Evolutionary conservation across 2,329 filamentous ascomycete species (phyloP).

Genomic region (Epicoccum sorghinum): DNA sequence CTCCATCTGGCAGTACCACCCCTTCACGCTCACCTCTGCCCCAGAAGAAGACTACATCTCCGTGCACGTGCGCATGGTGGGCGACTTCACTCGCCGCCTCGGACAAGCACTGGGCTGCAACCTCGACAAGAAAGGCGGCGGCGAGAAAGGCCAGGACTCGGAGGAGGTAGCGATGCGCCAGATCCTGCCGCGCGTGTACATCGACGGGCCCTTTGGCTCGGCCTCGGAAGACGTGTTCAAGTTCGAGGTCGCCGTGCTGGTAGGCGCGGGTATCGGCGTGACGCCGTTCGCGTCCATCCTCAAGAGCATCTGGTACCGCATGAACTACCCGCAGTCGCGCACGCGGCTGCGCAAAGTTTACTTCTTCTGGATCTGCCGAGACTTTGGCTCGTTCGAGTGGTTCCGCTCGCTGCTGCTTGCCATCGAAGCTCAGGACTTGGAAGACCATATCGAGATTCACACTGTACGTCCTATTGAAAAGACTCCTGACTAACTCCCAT

Average conservation of each 20-base stretch:
- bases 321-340: slow-evolving; percentile 84
- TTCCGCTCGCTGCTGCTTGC: slow-evolving; percentile 82
- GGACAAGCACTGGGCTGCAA: slow-evolving; percentile 77
- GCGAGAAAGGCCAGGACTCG: slow-evolving; percentile 59
- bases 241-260: slow-evolving; percentile 58
- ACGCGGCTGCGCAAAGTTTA: slow-evolving; percentile 84
- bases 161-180: slow-evolving; percentile 72
- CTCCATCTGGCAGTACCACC: slow-evolving; percentile 87
- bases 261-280: slow-evolving; percentile 59
- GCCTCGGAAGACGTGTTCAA: slow-evolving; percentile 89
- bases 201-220: slow-evolving; percentile 85
- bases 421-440: slow-evolving; percentile 84
- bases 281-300: slow-evolving; percentile 60
- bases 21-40: slow-evolving; percentile 84
- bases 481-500: background rate
- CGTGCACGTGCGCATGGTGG: slow-evolving; percentile 81
- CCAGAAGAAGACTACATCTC: slow-evolving; percentile 91
- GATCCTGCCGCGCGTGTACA: slow-evolving; percentile 78
- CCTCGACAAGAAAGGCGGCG: slow-evolving; percentile 62
- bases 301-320: slow-evolving; percentile 92
- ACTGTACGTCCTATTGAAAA: slow-evolving; percentile 55
- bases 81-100: slow-evolving; percentile 77
- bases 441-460: slow-evolving; percentile 86
- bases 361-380: slow-evolving; percentile 91
- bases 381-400: slow-evolving; percentile 90